Base-by-base conservation (phyloP, 2,329 filamentous ascomycete species). In the Colletotrichum lindemuthianum region DNA sequence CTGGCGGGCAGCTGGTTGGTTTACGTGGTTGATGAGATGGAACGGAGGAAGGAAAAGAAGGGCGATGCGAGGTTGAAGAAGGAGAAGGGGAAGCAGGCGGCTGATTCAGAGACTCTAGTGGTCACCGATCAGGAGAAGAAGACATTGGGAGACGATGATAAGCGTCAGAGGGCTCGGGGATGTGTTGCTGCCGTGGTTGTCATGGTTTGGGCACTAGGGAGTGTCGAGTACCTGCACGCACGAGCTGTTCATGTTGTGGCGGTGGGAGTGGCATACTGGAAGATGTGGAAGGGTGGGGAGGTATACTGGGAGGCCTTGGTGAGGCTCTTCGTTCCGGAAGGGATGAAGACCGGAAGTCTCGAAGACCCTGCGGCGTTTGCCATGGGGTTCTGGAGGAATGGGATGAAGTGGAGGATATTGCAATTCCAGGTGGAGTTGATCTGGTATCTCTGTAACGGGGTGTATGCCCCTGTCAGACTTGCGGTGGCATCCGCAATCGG, bases 191-290 rank as follows among this genome's bases (percentile, higher is more conserved):
- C 49, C 2, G 59, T 72, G 3, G n/a, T 67, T 2, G 71, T 72
- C 37, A n/a, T 76, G 0, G 49, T 71, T 0, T 72, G 74, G 68
- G 10, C 69, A 2, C 66, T 79, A 0, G 65, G 72, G 1, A 68
- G 61, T 1, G 48, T 71, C 2, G 78, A 79, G 66, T 72, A 71
- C 45, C 49, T 71, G 8, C 73, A 78, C 24, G 68, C 68, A 0
- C 71, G 75, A 40, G 53, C 69, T 3, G 71, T 70, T 49, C 71
- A 74, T 56, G 66, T 69, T 0, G 59, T 63, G 6, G 72, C 77
- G 2, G 69, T 75, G 40, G 8, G 73, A 7, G 61, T 74, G 10
- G 73, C 73, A 5, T 69, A 70, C 15, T 66, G 58, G 36, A 69
- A 60, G 49, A 59, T 76, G 11, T 34, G 68, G 4, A 4, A 60